Base-by-base conservation (phyloP, 345 rosid genomes). In the Aethionema arabicum region DNA sequence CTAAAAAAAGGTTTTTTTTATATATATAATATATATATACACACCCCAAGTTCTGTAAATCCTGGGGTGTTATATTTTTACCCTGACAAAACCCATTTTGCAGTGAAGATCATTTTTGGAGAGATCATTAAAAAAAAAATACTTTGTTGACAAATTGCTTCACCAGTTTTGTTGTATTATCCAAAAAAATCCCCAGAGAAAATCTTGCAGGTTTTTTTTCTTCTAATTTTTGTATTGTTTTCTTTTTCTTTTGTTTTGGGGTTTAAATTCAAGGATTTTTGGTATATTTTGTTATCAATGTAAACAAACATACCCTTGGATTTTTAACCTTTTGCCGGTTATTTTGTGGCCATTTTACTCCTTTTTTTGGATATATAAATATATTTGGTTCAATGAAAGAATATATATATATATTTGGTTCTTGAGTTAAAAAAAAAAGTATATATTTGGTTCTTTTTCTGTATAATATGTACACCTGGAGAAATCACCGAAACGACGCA, bases 81-180 rank as follows among this genome's bases (percentile, higher is more conserved):
- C 69, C 54, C 59, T 64, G 59, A 56, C 69, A 49, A 63, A 64
- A 49, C 59, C 57, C 70, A 64, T 64, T 70, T 50, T 64, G 69
- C 65, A 52, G 74, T 56, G 69, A 58, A 64, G 65, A 63, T 33
- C 56, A 50, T 59, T 45, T 36, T 57, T 56, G 70, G 75, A 57
- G 69, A 50, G 65, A 70, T 70, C 52, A 50, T 41, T 1, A 37
- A 37, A 37, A 37, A 37, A 37, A 69, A 70, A n/a, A n/a, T n/a
- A 63, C 51, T 56, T 63, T 31, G 57, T 54, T 63, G 64, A 56
- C 59, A 42, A 59, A 65, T 53, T 44, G 63, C 70, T 64, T 52
- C 75, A 58, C 75, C 65, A 71, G 66, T 71, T 71, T 64, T 71
- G 75, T 65, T 71, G 70, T 71, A 71, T 52, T 58, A 58, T 71